Percentiles rank a stretch among this genome's conserved stretches.
Conservation (phyloP, 805 yeast genomes). For the Candida argentea region DNA sequence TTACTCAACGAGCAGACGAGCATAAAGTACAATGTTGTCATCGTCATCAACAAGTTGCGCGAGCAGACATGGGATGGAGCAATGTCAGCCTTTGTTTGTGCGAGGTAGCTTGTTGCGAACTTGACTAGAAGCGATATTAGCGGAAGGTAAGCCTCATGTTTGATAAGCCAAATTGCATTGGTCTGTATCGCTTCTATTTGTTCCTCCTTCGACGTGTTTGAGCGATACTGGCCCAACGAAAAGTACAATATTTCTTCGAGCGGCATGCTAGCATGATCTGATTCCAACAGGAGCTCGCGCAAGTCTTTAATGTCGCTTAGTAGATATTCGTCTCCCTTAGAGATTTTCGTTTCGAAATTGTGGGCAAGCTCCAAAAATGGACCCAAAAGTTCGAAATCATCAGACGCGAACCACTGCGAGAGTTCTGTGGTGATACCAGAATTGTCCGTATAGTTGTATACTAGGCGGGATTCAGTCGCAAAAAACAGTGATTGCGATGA, state of each 20-base stretch:
- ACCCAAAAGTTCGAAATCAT: slow-evolving; percentile 18
- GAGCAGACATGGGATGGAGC: neutral
- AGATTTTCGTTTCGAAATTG: slow-evolving; percentile 2
- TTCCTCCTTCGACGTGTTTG: slow-evolving; percentile 5
- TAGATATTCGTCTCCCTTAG: slow-evolving; percentile 3
- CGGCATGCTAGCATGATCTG: slow-evolving; percentile 1
- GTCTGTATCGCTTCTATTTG: slow-evolving; percentile 9
- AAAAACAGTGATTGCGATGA: slow-evolving; percentile 15
- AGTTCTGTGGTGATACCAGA: slow-evolving; percentile 19
- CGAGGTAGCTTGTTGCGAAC: neutral
- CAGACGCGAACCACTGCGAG: slow-evolving; percentile 28
- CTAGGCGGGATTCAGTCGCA: slow-evolving; percentile 20
- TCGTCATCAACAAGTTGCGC: slow-evolving; percentile 4
- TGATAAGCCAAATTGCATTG: slow-evolving; percentile 4
- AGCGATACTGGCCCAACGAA: slow-evolving; percentile 16
- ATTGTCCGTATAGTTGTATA: slow-evolving; percentile 19
- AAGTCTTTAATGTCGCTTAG: too few relatives aligned
- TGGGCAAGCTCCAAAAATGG: slow-evolving; percentile 7
- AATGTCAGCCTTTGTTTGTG: neutral
- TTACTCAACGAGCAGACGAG: slow-evolving; percentile 14
- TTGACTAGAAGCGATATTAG: slow-evolving; percentile 1
- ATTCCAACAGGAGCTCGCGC: neutral
- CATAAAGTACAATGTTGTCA: slow-evolving; percentile 27
- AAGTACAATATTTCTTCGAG: slow-evolving; percentile 13
- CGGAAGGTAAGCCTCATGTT: slow-evolving; percentile 3